Conservation (phyloP, 164 flowering plant genomes). For the Paratinospora sagittata region DNA sequence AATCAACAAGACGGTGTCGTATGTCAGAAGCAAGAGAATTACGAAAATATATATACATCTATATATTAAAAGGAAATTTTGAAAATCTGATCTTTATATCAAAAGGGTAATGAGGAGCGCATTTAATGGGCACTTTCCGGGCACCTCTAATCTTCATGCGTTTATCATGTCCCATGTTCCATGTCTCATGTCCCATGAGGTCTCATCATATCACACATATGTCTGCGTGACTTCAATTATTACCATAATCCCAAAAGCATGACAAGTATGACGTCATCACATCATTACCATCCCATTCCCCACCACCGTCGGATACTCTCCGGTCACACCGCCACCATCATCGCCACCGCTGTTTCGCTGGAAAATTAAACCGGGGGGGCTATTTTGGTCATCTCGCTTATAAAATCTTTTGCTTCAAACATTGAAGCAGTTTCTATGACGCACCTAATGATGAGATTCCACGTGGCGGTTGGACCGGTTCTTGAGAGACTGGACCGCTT, state of each 20-base stretch:
- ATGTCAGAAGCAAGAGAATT: neutral
- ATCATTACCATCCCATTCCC: neutral
- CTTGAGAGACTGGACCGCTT: no score
- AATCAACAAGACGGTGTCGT: neutral
- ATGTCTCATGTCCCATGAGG: constrained; percentile 17
- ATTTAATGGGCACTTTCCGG: constrained; percentile 1
- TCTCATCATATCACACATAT: constrained; percentile 17
- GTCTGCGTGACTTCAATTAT: constrained; percentile 78
- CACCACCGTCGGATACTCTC: neutral
- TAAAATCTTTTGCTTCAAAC: neutral
- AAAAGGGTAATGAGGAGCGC: neutral
- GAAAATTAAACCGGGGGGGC: neutral
- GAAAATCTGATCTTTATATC: neutral
- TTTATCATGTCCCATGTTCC: constrained; percentile 20
- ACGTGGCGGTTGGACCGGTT: constrained; percentile 12
- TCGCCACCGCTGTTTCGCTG: neutral
- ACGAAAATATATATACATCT: neutral
- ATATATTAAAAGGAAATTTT: no score
- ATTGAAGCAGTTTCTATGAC: neutral
- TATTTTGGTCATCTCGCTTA: neutral
- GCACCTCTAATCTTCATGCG: constrained; percentile 20
- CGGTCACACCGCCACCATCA: neutral
- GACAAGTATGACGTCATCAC: constrained; percentile 54
- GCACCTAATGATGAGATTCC: neutral
- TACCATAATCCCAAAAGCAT: constrained; percentile 86